Evolutionary conservation across 441 rosid species (phyloP), one percentile per base, ranked within the genome.

Genomic region (Gossypium aridum): DNA sequence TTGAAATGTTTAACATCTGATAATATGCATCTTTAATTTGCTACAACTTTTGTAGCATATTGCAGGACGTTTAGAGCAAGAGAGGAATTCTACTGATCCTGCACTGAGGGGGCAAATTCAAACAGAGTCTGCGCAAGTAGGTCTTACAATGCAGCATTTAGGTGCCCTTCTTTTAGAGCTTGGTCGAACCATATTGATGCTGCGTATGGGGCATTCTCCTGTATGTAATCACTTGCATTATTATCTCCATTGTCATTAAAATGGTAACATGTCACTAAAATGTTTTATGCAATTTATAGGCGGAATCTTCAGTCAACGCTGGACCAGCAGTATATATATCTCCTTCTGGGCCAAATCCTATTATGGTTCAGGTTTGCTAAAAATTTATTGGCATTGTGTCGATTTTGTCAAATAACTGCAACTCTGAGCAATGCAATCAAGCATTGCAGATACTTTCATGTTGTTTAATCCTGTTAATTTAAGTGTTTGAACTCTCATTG

Each of bases 121-220:
- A 87, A 54, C 91, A 31, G 98, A 96, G 83, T 83, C 96, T 45
- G 80, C 78, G 68, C 94, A 83, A 77, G 83, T 81, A 60, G 98
- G 99, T 66, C 83, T 89, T 76, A 88, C 93, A 57, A 87, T 91
- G 95, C 98, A 91, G 77, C 93, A 94, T 86, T 74, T 92, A 72
- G 99, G 98, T 68, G 87, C 99, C 69, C 91, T 94, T 55, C 82
- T 96, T 74, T 86, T 93, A 78, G 99, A 96, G 96, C 94, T 96
- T 82, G 99, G 98, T 56, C 97, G 99, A 66, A 87, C 95, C 22
- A 85, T 92, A 69, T 80, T 93, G 84, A 88, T 91, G 2, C 74
- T 95, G 88, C 92, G 91, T 37, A 87, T 92, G 97, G 91, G 94
- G 80, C 87, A 84, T 62, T 87, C 97, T 80, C 92, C 93, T 76